Percentiles rank a stretch among this genome's conserved stretches.
Conservation (phyloP, 352 stramenopile species). For the Phytophthora vignae region DNA sequence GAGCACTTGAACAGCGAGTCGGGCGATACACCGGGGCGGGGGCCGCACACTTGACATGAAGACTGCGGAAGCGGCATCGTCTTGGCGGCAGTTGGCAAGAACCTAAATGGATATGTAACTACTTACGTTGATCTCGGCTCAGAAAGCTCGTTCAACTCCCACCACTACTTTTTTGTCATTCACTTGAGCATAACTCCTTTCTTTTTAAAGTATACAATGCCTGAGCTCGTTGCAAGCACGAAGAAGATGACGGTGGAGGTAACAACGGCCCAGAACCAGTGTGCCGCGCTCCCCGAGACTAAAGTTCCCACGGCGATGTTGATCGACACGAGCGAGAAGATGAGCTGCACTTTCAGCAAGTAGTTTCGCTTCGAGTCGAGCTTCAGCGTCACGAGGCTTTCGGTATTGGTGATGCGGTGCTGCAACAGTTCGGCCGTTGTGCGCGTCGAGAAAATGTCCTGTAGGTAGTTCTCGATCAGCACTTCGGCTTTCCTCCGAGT, state of each 20-base stretch:
- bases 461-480: conserved; percentile 62
- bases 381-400: conserved; percentile 66
- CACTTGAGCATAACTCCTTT: conserved; percentile 23
- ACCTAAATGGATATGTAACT: no score
- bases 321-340: conserved; percentile 28
- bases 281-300: conserved; percentile 6
- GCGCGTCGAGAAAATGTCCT: conserved; percentile 67
- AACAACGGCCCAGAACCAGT: conserved; percentile 33
- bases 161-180: neutral
- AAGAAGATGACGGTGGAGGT: conserved; percentile 31
- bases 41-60: neutral
- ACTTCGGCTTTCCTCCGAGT: conserved; percentile 61
- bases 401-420: conserved; percentile 62
- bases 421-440: conserved; percentile 63
- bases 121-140: no score
- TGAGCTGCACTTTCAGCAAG: conserved; percentile 29
- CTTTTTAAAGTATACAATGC: conserved; percentile 7
- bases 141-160: no score
- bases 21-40: neutral
- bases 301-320: conserved; percentile 24
- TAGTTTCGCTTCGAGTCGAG: conserved; percentile 69
- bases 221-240: conserved; percentile 16
- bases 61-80: neutral
- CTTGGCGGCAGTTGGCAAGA: neutral
- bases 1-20: neutral